Evolutionary conservation across 2,329 filamentous ascomycete genomes (phyloP), one percentile per base, ranked within the genome.

Genomic region (Elsinoe ampelina): DNA sequence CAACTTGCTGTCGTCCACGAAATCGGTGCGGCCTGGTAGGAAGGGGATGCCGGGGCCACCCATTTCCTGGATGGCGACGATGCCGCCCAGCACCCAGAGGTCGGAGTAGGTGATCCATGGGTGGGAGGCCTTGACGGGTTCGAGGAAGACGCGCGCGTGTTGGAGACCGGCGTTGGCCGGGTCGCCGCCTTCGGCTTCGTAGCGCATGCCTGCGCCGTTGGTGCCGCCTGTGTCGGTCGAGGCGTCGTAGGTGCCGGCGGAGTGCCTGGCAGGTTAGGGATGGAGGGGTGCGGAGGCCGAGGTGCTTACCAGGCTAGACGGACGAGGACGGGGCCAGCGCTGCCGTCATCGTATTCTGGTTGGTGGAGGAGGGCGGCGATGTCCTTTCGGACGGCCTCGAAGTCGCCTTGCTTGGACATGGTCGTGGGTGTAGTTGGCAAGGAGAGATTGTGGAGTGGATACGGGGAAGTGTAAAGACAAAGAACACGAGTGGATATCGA

Each of bases 21-120:
- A 79, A 64, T 85, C 82, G 7, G 81, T 83, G 19, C 82, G 74
- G 2, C 82, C 82, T 2, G 79, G 75, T 38, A 71, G 65, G 81
- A 81, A 85, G 5, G 71, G 61, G 20, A 85, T 73, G 1, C 73
- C 67, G 0, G 82, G 82, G 0, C 82, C 82, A 39, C 78, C 81
- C 78, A 84, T 79, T 58, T 78, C 79, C 61, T 76, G 67, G 64
- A 85, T 75, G 2, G 82, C 81, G 0, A 80, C 77, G 1, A 77
- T 75, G 43, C 78, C 80, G 0, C 80, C 81, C 32, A 85, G 71
- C 3, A 82, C 84, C 82, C 82, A 85, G 4, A 85, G 73, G 64
- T 85, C 82, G 2, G 81, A 74, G 68, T 85, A 85, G 22, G 81
- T 83, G 65, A 85, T 80, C 81, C 80, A 84, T 2, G 79, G 73